phyloP scores from a whole-genome alignment of 768 basidiomycete genomes.

The Podaxis carcinomalis region DNA sequence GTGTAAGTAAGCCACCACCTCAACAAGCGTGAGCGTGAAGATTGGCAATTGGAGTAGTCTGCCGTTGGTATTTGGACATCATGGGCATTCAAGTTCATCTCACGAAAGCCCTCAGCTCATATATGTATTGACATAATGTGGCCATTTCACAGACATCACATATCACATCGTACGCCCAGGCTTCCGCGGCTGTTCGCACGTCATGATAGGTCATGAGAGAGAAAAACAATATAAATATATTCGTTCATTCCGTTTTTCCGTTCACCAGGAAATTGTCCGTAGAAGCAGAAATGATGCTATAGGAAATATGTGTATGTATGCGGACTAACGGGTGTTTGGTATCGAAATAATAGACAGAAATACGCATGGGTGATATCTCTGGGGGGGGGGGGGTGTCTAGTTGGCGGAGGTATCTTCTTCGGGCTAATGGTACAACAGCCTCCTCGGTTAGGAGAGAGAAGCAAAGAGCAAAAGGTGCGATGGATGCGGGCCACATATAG shows the following conservation, averaged over 20 bases:
- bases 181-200: background rate
- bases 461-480: background rate
- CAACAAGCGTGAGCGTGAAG: background rate
- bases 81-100: background rate
- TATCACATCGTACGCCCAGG: background rate
- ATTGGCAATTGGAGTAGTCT: background rate
- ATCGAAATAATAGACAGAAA: conserved; percentile 6
- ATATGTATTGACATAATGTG: background rate
- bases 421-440: conserved; percentile 11
- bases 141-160: background rate
- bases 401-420: conserved; percentile 9
- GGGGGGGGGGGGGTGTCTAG: background rate
- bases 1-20: background rate
- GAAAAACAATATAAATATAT: conserved; percentile 4
- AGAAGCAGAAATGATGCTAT: conserved; percentile 4
- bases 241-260: conserved; percentile 6
- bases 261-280: background rate
- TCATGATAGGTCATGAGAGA: background rate
- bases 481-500: conserved; percentile 3
- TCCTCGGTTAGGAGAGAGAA: background rate
- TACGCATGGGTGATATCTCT: conserved; percentile 5
- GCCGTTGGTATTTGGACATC: background rate
- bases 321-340: conserved; percentile 4
- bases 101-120: background rate
- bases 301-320: conserved; percentile 8